Evolutionary conservation across 768 basidiomycete species (phyloP), one percentile per base, ranked within the genome.

Genomic region (Rhodotorula babjevae): DNA sequence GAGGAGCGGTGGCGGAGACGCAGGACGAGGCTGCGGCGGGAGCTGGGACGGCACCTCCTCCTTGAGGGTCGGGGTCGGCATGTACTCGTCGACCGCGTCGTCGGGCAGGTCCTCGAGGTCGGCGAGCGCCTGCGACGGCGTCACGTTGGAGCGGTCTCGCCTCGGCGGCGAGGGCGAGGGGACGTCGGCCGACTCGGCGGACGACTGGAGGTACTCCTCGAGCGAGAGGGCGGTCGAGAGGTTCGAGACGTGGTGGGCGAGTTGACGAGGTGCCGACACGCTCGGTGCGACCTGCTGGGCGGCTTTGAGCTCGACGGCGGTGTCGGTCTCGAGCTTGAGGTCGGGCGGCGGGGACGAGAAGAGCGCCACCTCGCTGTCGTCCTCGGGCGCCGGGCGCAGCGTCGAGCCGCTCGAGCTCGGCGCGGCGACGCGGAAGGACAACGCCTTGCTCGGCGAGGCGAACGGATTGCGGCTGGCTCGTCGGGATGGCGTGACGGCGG

Each of bases 11-110:
- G 36, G 36, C 9, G 5, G 31, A 11, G 55, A 18, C 12, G 50
- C 33, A 7, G 67, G 68, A 36, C 61, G 70, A 2, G 53, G 47
- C 8, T 67, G 52, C 4, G n/a, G 6, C 10, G 59, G 64, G 3
- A 68, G 23, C 36, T 58, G 52, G 19, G 56, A 50, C 4, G 68
- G 67, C 12, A 31, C 58, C 9, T 62, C 47, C n/a, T 63, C 70
- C 49, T 27, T 55, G 33, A 72, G 21, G 3, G 74, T 75, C 50
- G 74, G 74, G 27, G 74, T 72, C 42, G 74, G 74, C 31, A 67
- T 65, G 40, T 69, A 75, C 3, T 72, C 71, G 40, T 70, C 65
- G 49, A 74, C 50, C 1, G 55, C 47, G 16, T 61, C 69, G 1
- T 40, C 36, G 0, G 66, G 69, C 4, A 74, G 59, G n/a, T 62